Evolutionary conservation across 192 early-diverging fungal genomes (phyloP), one percentile per base, ranked within the genome.

Genomic region (Glomus cerebriforme): DNA sequence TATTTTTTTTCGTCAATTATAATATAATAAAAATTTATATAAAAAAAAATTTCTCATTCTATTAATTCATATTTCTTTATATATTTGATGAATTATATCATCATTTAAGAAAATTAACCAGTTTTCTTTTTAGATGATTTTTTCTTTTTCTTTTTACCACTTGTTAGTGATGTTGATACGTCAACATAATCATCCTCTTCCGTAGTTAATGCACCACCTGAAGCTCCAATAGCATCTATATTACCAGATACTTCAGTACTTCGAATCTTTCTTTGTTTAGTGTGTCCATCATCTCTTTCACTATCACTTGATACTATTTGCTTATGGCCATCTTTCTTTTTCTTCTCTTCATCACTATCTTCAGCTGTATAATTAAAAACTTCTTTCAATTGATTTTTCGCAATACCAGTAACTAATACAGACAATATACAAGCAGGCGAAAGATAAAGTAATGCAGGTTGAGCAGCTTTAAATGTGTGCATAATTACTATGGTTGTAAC

Each of bases 361-460:
- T 95, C 92, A n/a, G 86, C 83, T 22, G 84, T 82, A 69, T 92
- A 95, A 5, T 79, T 84, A 73, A 95, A 91, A 22, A 94, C 81
- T 12, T 86, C 87, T 45, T 83, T 86, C 43, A 95, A 54, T 84
- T 95, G 92, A 75, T 93, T 92, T 54, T 93, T 92, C 26, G 81
- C 78, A 32, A 84, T 67, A 9, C 89, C 94, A 15, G 88, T 91
- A 6, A 90, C 31, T 29, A 98, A 78, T 4, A 92, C 91, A 7
- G 96, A 95, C 7, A 98, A 72, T 69, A 95, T 98, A 80, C 97
- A 99, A 2, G 97, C 97, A 0, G 97, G 97, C 2, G 97, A 98
- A 59, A 99, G 90, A 78, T 99, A 99, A 62, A 99, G 87, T 10
- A 99, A 86, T 7, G 97, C 97, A 5, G 97, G 97, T 88, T 99